Base-by-base conservation (phyloP, 306 rosid genomes). In the Rosa multiflora region DNA sequence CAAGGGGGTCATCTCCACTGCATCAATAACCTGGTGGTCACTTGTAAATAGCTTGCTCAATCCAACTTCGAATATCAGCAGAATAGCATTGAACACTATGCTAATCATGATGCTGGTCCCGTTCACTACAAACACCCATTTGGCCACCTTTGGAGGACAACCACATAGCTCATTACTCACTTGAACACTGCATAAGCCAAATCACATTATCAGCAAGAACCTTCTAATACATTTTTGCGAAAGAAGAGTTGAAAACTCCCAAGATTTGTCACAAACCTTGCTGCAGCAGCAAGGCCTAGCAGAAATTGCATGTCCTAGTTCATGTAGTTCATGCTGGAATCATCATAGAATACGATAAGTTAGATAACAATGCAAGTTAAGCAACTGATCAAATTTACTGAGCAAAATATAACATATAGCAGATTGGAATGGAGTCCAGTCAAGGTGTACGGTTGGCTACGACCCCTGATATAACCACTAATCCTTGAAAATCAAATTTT, bases 111-210 rank as follows among this genome's bases (percentile, higher is more conserved):
- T 72, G 86, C 92, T 86, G n/a, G 88, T 86, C 23, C 89, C 95
- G 51, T 29, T 87, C 81, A 92, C 97, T 21, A 92, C 90, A 2
- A 74, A 35, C 17, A 88, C 93, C 17, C 88, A 82, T 79, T 89
- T 89, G 67, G 97, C 90, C 20, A 90, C 83, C 74, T 80, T 87
- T 55, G 93, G 89, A 85, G 90, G 86, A 4, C 86, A 85, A 70
- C 90, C 92, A 56, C 97, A 95, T 71, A 92, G 74, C 83, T 92
- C 96, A 78, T 90, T 92, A 81, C 93, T 88, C 17, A 92, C 82
- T 73, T 96, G 81, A 48, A 90, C 79, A 69, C 95, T 92, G 90
- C 75, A 78, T 40, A 23, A 84, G 49, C n/a, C 46, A 26, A 55
- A 55, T 10, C 18, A 1, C 8, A 3, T 4, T 78, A 5, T 56